Conservation (phyloP, 495 filamentous ascomycete genomes). For the Jackrogersella minutella region DNA sequence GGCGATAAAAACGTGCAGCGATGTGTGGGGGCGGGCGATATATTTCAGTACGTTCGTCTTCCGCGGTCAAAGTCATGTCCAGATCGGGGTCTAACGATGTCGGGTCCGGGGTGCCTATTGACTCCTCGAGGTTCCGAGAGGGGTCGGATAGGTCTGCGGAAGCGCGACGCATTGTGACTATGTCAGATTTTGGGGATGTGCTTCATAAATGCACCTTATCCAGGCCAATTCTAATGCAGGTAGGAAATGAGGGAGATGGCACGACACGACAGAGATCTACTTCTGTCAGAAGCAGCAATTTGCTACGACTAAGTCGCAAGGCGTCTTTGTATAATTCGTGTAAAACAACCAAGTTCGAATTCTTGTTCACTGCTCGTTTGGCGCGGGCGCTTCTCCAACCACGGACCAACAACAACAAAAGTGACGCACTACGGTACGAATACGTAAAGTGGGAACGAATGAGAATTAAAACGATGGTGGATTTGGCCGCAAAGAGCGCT, state of each 20-base stretch:
- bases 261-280: slow-evolving; percentile 15
- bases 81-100: slow-evolving; percentile 45
- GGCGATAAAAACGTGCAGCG: slow-evolving; percentile 83
- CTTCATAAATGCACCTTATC: slow-evolving; percentile 25
- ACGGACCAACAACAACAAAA: slow-evolving; percentile 30
- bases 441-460: slow-evolving; percentile 30
- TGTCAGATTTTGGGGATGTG: slow-evolving; percentile 11
- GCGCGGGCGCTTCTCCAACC: slow-evolving; percentile 21
- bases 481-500: slow-evolving; percentile 18
- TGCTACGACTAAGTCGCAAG: slow-evolving; percentile 9
- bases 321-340: slow-evolving; percentile 17
- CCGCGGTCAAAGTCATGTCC: slow-evolving; percentile 46
- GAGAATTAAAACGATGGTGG: slow-evolving; percentile 20
- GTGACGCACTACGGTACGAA: slow-evolving; percentile 30
- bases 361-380: slow-evolving; percentile 29
- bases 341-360: slow-evolving; percentile 3
- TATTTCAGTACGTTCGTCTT: slow-evolving; percentile 56
- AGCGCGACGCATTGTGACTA: slow-evolving; percentile 51
- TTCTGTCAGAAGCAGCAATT: slow-evolving; percentile 15
- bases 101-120: slow-evolving; percentile 48
- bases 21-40: slow-evolving; percentile 80
- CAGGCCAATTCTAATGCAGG: slow-evolving; percentile 19
- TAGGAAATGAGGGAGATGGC: slow-evolving; percentile 15
- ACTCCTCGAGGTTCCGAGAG: slow-evolving; percentile 56
- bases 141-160: slow-evolving; percentile 56